Evolutionary conservation across 192 early-diverging fungal species (phyloP), one percentile per base, ranked within the genome.

Genomic region (Gonapodya sp.): DNA sequence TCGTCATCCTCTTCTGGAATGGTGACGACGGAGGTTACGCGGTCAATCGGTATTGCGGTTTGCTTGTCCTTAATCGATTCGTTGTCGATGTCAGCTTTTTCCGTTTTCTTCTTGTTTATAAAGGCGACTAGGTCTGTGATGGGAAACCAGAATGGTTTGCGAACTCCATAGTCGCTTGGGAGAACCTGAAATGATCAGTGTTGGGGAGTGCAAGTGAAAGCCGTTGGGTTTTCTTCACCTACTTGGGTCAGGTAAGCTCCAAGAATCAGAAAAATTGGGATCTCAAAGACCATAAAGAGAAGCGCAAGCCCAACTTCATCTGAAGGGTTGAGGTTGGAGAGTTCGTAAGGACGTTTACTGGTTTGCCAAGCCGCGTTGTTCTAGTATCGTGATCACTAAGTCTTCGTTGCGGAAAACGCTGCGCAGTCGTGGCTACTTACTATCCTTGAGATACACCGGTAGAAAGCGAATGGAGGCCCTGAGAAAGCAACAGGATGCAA

Each of bases 401-500:
- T 64, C 8, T 64, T 64, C 46, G 24, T 8, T 24, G 46, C 8
- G 24, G 46, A 24, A 24, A 64, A 64, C 46, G 8, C 24, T 24
- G 46, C 8, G 24, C 8, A 64, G 24, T 64, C 24, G 46, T 16
- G 8, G 46, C 46, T 64, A 24, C 46, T 64, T 78, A 92, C 91
- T 72, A 93, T 86, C 1, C 89, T 72, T 1, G 84, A 79, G 32
- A 93, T 73, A 32, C 86, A 84, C 0, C 88, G 86, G 81, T 89
- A 93, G 83, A 92, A 94, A 31, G 92, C 93, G 81, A 94, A 93
- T 2, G 91, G 90, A 0, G 93, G 93, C 93, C 46, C 46, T 64
- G 46, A 64, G 46, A 8, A n/a, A n/a, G n/a, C n/a, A n/a, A n/a
- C n/a, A n/a, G n/a, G n/a, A n/a, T n/a, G n/a, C n/a, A n/a, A n/a